Base-by-base conservation (phyloP, 305 asterid genomes). In the Fraxinus floribunda region DNA sequence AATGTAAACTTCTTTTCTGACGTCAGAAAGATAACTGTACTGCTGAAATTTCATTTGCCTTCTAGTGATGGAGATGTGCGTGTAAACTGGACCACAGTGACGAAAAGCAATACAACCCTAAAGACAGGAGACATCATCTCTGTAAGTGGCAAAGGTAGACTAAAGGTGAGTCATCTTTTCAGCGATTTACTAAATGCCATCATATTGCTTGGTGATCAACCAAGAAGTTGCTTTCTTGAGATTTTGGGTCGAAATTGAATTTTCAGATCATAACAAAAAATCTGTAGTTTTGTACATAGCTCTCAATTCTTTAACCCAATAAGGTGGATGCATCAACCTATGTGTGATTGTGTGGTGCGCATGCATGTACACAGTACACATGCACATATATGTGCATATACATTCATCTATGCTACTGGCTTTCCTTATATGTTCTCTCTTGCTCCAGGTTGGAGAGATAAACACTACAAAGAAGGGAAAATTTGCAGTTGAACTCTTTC, bases 1-100 rank as follows among this genome's bases (percentile, higher is more conserved):
- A 18, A 36, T 38, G 80, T 38, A 36, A 39, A 68, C 57, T 46
- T 78, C 66, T 18, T 29, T 18, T 78, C 0, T n/a, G 35, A 29
- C 71, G 41, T 35, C 39, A 10, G 5, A 60, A 41, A 36, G 78
- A 52, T 57, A 29, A 66, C 76, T 73, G 39, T 71, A 77, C 71
- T 70, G 80, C 77, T 46, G 72, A 30, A 68, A 68, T 75, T 32
- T 39, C 13, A 39, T 78, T 79, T 82, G 68, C 39, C 60, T 87
- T 89, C 73, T 80, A 95, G 99, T 85, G 83, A 88, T 7, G 97
- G 99, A 80, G 97, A 94, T 82, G 98, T 96, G 79, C 97, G 97
- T 7, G 91, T 93, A 44, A 96, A 96, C 86, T 96, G 98, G 98
- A 89, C 87, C 78, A 88, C 92, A 3, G 92, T 89, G 74, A 82